Evolutionary conservation across 2,329 filamentous ascomycete genomes (phyloP).

Genomic region (Chaetoscypha palmicola): DNA sequence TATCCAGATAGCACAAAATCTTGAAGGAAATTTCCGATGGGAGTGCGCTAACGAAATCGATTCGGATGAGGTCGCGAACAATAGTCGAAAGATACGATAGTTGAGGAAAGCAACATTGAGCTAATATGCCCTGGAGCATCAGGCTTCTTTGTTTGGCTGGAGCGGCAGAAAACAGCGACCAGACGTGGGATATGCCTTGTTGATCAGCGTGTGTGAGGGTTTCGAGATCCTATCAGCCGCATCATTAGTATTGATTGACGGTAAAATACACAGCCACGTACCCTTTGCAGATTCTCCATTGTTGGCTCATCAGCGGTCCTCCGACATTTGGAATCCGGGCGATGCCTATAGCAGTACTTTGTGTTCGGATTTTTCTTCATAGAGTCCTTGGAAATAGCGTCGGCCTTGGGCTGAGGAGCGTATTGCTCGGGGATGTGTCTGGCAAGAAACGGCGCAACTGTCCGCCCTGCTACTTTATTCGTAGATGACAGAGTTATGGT

Average conservation of each 20-base stretch:
- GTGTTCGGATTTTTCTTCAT: constrained; percentile 59
- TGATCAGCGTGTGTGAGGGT: constrained; percentile 77
- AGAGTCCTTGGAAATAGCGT: constrained; percentile 27
- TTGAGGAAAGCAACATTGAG: constrained; percentile 96
- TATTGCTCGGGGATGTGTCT: constrained; percentile 88
- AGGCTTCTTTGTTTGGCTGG: constrained; percentile 89
- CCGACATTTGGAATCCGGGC: constrained; percentile 88
- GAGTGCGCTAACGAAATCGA: constrained; percentile 87
- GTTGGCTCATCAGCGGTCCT: constrained; percentile 89
- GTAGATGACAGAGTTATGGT: constrained; percentile 25
- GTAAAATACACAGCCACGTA: no score
- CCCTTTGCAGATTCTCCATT: constrained; percentile 89
- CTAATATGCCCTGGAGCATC: constrained; percentile 93
- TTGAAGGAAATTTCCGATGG: constrained; percentile 89
- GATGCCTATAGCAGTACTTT: constrained; percentile 92
- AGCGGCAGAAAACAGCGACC: constrained; percentile 94
- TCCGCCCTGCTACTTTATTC: constrained; percentile 26
- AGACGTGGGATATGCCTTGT: constrained; percentile 93
- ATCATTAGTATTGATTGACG: no score
- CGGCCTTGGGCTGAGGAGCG: constrained; percentile 60
- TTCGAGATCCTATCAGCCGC: constrained; percentile 60
- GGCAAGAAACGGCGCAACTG: constrained; percentile 64
- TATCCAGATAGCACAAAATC: constrained; percentile 88
- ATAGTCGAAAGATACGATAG: constrained; percentile 86
- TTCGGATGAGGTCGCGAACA: constrained; percentile 90